Conservation (phyloP, 805 yeast genomes). For the Ogataea nakhonphanomensis region DNA sequence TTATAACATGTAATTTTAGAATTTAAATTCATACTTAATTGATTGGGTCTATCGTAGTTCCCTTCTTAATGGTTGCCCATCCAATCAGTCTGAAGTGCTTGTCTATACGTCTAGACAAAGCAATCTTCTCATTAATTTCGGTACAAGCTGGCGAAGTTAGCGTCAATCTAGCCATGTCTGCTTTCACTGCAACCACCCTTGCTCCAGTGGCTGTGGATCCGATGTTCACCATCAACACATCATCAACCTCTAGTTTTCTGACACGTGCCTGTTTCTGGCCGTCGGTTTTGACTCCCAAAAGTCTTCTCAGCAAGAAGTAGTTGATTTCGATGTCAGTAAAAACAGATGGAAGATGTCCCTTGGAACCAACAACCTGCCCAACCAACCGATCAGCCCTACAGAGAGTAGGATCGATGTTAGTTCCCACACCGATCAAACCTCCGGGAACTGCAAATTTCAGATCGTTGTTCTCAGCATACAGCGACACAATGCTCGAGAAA, state of each 20-base stretch:
- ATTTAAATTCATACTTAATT: slow-evolving; percentile 31
- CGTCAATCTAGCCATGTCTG: slow-evolving; percentile 98
- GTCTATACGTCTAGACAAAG: slow-evolving; percentile 97
- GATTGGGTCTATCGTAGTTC: slow-evolving; percentile 81
- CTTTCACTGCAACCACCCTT: slow-evolving; percentile 94
- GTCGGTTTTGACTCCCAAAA: slow-evolving; percentile 97
- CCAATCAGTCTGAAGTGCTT: slow-evolving; percentile 99
- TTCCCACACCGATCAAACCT: slow-evolving; percentile 99
- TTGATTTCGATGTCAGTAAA: slow-evolving; percentile 97
- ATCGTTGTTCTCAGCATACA: slow-evolving; percentile 97
- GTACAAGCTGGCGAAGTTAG: slow-evolving; percentile 99
- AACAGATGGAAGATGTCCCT: slow-evolving; percentile 91
- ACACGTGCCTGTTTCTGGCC: slow-evolving; percentile 97
- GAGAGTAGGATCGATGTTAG: slow-evolving; percentile 96
- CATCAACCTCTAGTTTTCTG: slow-evolving; percentile 88
- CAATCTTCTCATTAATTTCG: slow-evolving; percentile 96
- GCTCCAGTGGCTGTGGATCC: slow-evolving; percentile 99
- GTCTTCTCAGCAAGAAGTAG: slow-evolving; percentile 92
- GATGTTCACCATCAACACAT: slow-evolving; percentile 97
- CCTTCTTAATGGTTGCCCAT: slow-evolving; percentile 98
- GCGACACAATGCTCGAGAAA: slow-evolving; percentile 86
- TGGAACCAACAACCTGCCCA: slow-evolving; percentile 98
- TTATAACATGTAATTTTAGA: slow-evolving; percentile 2
- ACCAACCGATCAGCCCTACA: slow-evolving; percentile 99
- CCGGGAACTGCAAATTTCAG: slow-evolving; percentile 99